Conservation (phyloP, 257 asterid genomes). For the Rubia yunnanensis region DNA sequence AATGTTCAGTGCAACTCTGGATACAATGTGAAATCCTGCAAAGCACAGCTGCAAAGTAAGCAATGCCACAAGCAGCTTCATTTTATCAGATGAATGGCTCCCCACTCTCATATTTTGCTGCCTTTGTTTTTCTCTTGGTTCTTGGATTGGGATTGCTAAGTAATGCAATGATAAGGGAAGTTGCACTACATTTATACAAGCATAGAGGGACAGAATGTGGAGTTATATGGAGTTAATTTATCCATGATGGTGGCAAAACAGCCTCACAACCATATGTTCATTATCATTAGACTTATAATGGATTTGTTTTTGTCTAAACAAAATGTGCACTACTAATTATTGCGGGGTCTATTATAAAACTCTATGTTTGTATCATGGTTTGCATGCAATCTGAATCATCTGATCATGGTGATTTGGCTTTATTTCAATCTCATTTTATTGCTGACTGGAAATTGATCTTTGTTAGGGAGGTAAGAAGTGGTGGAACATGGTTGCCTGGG, state of each 20-base stretch:
- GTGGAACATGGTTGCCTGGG: conserved; percentile 63
- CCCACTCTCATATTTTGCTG: conserved; percentile 34
- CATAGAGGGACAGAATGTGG: not conserved
- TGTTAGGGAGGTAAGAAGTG: conserved; percentile 54
- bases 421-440: conserved; percentile 26
- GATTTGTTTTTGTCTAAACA: conserved; percentile 21
- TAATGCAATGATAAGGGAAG: not conserved
- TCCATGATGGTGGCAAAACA: conserved; percentile 15
- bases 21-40: conserved; percentile 84
- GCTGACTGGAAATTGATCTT: conserved; percentile 52
- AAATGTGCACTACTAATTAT: conserved; percentile 16
- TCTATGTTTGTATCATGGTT: conserved; percentile 6
- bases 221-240: conserved; percentile 3
- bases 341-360: conserved; percentile 1
- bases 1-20: conserved; percentile 74
- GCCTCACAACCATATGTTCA: conserved; percentile 38
- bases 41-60: conserved; percentile 64
- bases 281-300: conserved; percentile 33
- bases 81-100: conserved; percentile 35
- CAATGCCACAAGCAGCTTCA: conserved; percentile 57
- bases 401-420: conserved; percentile 12
- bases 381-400: conserved; percentile 5
- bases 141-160: not conserved
- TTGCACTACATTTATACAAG: conserved; percentile 1
- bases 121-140: conserved; percentile 8